Conservation (phyloP, 495 filamentous ascomycete species). For the Glonium stellatum region DNA sequence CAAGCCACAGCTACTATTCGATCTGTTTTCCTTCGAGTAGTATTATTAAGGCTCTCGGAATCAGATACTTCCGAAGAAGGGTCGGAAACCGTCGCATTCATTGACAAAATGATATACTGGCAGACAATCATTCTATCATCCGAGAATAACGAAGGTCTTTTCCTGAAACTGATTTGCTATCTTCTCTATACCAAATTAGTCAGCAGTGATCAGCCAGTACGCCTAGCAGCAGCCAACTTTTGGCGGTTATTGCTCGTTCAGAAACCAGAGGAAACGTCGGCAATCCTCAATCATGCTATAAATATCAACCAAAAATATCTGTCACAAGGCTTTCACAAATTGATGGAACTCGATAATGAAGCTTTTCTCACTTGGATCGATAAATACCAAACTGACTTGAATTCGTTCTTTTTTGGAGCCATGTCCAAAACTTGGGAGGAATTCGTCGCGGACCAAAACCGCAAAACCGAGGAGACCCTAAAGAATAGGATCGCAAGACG, state of each 20-base stretch:
- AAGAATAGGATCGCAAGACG: slow-evolving; percentile 62
- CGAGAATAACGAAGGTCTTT: slow-evolving; percentile 64
- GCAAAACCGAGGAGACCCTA: slow-evolving; percentile 62
- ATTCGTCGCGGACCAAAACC: slow-evolving; percentile 74
- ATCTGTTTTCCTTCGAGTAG: slow-evolving; percentile 64
- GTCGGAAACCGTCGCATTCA: slow-evolving; percentile 54
- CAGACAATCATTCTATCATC: slow-evolving; percentile 80
- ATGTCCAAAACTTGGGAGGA: slow-evolving; percentile 77
- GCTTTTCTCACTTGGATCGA: slow-evolving; percentile 85
- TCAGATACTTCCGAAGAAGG: slow-evolving; percentile 58
- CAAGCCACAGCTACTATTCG: slow-evolving; percentile 69
- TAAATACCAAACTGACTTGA: slow-evolving; percentile 70
- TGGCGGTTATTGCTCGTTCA: slow-evolving; percentile 91
- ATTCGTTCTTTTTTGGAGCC: slow-evolving; percentile 68
- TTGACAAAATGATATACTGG: slow-evolving; percentile 89
- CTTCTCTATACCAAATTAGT: slow-evolving; percentile 80
- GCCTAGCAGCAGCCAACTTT: slow-evolving; percentile 71
- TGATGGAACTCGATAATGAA: slow-evolving; percentile 79
- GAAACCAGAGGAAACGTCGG: slow-evolving; percentile 75
- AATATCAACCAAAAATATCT: slow-evolving; percentile 61
- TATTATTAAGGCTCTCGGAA: slow-evolving; percentile 76
- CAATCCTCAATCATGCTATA: slow-evolving; percentile 62
- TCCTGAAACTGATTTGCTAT: slow-evolving; percentile 79
- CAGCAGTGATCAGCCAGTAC: slow-evolving; percentile 53
- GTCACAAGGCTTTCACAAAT: slow-evolving; percentile 70